A percentile compares a stretch with the other conserved stretches of the same genome.
These are phyloP conservation scores for Erythrophleum fordii DNA, from an alignment of 306 rosid species.

Conservation along the genomic window DNA sequence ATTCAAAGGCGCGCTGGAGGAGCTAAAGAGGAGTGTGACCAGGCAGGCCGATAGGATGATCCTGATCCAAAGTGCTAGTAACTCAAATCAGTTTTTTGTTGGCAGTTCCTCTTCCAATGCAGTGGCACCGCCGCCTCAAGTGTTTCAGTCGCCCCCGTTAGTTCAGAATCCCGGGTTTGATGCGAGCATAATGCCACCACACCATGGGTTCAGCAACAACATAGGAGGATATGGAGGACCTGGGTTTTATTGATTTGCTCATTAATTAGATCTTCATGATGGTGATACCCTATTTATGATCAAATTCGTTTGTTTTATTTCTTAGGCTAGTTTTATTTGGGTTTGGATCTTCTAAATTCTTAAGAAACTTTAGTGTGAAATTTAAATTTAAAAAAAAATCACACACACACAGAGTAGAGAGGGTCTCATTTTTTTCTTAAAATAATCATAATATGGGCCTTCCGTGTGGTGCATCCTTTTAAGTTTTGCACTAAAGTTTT, in stretches of 20 bases:
- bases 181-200: background rate
- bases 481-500: background rate
- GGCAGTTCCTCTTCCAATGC: background rate
- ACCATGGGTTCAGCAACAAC: conserved; percentile 5
- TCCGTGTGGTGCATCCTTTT: background rate
- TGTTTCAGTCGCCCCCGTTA: background rate
- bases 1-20: background rate
- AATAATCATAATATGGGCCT: background rate
- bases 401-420: background rate
- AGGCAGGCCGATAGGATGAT: background rate
- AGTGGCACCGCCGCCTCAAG: background rate
- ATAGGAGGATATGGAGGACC: background rate
- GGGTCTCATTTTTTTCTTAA: background rate
- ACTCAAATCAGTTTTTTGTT: background rate
- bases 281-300: background rate
- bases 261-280: background rate
- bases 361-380: background rate
- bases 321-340: background rate
- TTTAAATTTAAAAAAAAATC: background rate
- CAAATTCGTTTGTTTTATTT: background rate
- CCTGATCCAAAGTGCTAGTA: background rate
- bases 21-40: background rate
- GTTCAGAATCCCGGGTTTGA: background rate
- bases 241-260: background rate
- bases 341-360: conserved; percentile 2